Base-by-base conservation (phyloP, 441 rosid species). In the Erodium moschatum region DNA sequence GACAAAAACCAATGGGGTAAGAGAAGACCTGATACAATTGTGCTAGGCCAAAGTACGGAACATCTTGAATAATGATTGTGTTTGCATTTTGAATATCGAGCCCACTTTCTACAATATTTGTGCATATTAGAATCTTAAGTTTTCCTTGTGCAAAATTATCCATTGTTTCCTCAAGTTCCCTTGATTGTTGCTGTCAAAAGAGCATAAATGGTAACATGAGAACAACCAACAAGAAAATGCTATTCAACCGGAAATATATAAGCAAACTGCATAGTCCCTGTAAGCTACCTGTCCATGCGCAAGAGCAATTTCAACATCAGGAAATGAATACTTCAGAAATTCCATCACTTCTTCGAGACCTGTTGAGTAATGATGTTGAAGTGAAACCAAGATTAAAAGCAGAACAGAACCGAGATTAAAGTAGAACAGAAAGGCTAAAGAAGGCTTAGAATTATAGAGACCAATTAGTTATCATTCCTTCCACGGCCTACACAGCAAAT, bases 71-170 rank as follows among this genome's bases (percentile, higher is more conserved):
- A 68, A 94, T 79, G 70, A 94, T 94, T 76, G 97, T 94, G 77
- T 94, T 94, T 74, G 97, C 96, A 67, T 94, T 94, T 73, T 89
- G 97, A 83, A 94, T 94, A 78, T 91, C 97, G 70, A 94, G 97
- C 80, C 97, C 97, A 72, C 97, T 94, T 85, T 94, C 99, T 65
- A 94, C 97, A 66, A 94, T 91, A 73, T 91, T 94, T 66, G 97
- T 94, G 81, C 94, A 89, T 73, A 89, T 80, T 67, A 94, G 96
- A 77, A 94, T 86, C 83, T 85, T 88, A 72, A 85, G 84, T 69
- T 84, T 89, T 64, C 99, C 97, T 74, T 80, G 81, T 15, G 85
- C 85, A 74, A 94, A 94, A 79, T 85, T 88, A 83, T 88, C 97
- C 97, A 89, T 91, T 68, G 99, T 88, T 19, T 88, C 92, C 82